Evolutionary conservation across 1,284 basidiomycete genomes (phyloP), one percentile per base, ranked within the genome.

Genomic region (Sanghuangporus sanghuang): DNA sequence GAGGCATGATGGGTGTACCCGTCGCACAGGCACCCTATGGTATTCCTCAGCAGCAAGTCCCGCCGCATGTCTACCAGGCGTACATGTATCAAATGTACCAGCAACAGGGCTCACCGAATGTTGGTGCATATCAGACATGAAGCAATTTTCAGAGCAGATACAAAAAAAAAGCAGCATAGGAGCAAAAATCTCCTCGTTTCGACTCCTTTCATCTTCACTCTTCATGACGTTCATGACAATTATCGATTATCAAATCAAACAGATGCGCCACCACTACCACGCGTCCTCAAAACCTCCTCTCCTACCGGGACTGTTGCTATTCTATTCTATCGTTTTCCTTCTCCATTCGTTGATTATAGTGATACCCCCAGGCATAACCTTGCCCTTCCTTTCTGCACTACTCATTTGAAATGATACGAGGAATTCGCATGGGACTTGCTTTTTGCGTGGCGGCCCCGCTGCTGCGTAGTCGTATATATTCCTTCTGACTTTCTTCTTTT

Each of bases 61-160:
- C 86, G 11, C 87, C 87, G 62, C 87, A 89, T 70, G 75, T 89
- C 68, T 92, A 92, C 73, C 86, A 90, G 76, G 81, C 85, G 66
- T 92, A 91, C 77, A 87, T 90, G 86, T 91, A 92, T 71, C 86
- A 87, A 76, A 79, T 86, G 75, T 90, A 91, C 75, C 86, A 89
- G 75, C 86, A 85, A 73, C 70, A 75, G 70, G 84, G 83, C 68
- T 82, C 85, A 46, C 82, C 83, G 68, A 87, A 87, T 76, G 88
- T 90, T 85, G 87, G 89, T 70, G 72, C 85, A 59, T 92, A 85
- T 81, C 87, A 87, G 72, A 76, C 85, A 72, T 90, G 80, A 87
- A 84, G 18, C 12, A 27, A 23, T 16, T 21, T 27, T 14, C 9
- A 27, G 9, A 16, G 23, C 27, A 40, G 14, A 35, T 23, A 36